phyloP scores from a whole-genome alignment of 2,329 filamentous ascomycete genomes.

The Aspergillus luchuensis region DNA sequence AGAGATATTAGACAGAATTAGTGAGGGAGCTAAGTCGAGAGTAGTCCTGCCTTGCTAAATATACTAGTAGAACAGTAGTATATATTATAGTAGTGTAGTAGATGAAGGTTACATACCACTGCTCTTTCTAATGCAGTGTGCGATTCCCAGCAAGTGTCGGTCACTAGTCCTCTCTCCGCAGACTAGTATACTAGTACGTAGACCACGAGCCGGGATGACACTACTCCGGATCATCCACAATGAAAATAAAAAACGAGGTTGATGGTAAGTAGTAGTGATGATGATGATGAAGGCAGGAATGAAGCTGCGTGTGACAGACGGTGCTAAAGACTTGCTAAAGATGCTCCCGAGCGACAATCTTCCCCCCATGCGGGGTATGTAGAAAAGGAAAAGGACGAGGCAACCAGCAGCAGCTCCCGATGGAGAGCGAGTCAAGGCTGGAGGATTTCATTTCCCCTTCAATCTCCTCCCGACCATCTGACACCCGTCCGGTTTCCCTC shows the following conservation, averaged over 20 bases:
- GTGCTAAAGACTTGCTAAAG: not conserved
- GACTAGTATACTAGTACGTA: too few relatives aligned
- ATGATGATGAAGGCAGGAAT: too few relatives aligned
- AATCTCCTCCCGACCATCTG: not conserved
- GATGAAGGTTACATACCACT: too few relatives aligned
- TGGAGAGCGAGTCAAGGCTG: not conserved
- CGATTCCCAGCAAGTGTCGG: too few relatives aligned
- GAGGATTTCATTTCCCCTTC: not conserved
- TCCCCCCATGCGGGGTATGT: conserved; percentile 11
- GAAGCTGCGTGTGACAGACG: conserved; percentile 2
- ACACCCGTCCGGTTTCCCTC: not conserved
- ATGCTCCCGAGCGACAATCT: not conserved
- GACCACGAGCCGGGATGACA: not conserved
- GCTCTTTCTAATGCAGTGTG: too few relatives aligned
- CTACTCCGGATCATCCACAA: not conserved
- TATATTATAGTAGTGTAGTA: too few relatives aligned
- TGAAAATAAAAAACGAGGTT: too few relatives aligned
- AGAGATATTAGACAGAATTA: not conserved
- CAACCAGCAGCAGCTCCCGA: conserved; percentile 2
- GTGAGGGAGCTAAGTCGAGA: not conserved
- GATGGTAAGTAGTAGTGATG: too few relatives aligned
- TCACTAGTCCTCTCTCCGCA: too few relatives aligned
- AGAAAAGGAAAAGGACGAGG: not conserved
- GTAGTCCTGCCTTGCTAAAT: too few relatives aligned
- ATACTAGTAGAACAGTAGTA: too few relatives aligned